Conservation (phyloP, 441 rosid species). For the Corymbia citriodora region DNA sequence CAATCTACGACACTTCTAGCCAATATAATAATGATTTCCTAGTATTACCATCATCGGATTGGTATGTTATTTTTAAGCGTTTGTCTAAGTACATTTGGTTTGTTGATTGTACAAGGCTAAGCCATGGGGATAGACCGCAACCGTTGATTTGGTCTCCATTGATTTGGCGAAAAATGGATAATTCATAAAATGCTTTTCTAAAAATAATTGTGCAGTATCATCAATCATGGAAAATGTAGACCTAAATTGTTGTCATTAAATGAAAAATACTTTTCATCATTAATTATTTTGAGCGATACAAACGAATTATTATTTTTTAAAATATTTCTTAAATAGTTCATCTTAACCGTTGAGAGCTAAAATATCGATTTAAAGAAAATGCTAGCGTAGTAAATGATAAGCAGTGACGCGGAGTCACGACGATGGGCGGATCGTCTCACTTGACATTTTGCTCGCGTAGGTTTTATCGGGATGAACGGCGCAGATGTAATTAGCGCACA, state of each 20-base stretch:
- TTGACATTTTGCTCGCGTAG: background rate
- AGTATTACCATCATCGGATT: background rate
- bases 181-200: accelerated
- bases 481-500: background rate
- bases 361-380: background rate
- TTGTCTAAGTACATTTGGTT: background rate
- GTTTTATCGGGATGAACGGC: background rate
- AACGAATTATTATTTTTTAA: background rate
- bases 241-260: background rate
- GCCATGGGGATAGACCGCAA: accelerated
- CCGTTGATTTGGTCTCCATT: accelerated
- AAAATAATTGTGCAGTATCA: background rate
- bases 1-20: accelerated
- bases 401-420: background rate
- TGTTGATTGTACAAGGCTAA: background rate
- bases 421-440: background rate
- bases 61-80: background rate
- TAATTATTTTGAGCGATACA: background rate
- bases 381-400: too few species aligned
- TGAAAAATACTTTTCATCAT: accelerated
- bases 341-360: background rate
- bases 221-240: accelerated
- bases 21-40: accelerated
- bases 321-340: background rate
- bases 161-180: accelerated